Conservation (phyloP, 2,329 filamentous ascomycete genomes). For the Fusarium sp. region DNA sequence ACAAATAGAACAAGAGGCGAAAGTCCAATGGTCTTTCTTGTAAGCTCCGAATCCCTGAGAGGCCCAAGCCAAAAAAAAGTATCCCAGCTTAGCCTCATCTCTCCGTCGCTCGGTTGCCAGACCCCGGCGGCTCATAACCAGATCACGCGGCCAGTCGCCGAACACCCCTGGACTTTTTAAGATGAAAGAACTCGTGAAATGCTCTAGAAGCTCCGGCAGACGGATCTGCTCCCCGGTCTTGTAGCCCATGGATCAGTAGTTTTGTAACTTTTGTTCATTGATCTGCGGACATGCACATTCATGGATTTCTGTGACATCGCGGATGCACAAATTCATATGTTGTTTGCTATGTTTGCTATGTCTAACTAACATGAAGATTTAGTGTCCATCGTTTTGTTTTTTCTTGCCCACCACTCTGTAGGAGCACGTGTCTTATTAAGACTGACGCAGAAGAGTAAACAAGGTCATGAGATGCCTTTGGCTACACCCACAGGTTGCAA, state of each 20-base stretch:
- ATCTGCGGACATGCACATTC: conserved; percentile 17
- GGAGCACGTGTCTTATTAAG: conserved; percentile 39
- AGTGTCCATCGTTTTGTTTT: conserved; percentile 4
- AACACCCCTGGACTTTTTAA: conserved; percentile 40
- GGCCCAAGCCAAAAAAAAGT: conserved; percentile 12
- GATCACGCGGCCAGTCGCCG: conserved; percentile 42
- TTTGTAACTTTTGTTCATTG: conserved; percentile 22
- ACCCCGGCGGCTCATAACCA: conserved; percentile 43
- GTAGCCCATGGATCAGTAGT: conserved; percentile 4
- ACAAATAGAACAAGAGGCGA: conserved; percentile 4
- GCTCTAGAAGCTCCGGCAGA: conserved; percentile 40
- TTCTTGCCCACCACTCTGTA: conserved; percentile 27
- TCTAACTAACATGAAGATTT: conserved; percentile 1
- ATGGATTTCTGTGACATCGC: conserved; percentile 17
- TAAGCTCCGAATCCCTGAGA: conserved; percentile 24
- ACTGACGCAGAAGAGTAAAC: conserved; percentile 20
- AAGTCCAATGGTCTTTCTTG: background rate
- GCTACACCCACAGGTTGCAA: conserved; percentile 36
- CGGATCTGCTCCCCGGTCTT: conserved; percentile 37
- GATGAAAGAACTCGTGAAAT: conserved; percentile 40
- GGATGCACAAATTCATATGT: conserved; percentile 19
- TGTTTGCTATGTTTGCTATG: conserved; percentile 1
- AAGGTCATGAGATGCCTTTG: conserved; percentile 36
- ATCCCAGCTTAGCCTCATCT: conserved; percentile 45
- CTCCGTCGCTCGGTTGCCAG: conserved; percentile 34